Conservation (phyloP, 805 yeast species). For the Saturnispora kantuleensis region DNA sequence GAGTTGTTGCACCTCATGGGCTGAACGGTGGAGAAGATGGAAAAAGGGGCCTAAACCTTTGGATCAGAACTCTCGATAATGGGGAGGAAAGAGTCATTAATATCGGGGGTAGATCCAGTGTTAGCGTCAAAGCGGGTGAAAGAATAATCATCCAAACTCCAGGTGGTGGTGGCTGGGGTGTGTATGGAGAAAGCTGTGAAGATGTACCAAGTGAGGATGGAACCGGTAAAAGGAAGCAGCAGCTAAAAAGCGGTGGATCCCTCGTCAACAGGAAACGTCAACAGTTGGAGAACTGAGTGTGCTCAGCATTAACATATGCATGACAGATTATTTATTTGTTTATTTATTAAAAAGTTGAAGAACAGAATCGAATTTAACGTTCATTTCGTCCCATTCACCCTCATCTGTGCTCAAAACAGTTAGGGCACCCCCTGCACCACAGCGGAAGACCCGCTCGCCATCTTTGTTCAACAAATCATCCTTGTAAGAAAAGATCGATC, state of each 20-base stretch:
- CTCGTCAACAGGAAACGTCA: constrained; percentile 22
- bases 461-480: constrained; percentile 29
- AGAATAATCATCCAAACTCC: constrained; percentile 62
- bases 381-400: constrained; percentile 91
- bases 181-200: neutral
- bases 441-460: constrained; percentile 46
- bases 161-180: constrained; percentile 81
- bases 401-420: constrained; percentile 76
- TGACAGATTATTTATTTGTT: constrained; percentile 7
- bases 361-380: constrained; percentile 68
- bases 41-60: constrained; percentile 54
- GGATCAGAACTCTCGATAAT: constrained; percentile 29
- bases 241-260: constrained; percentile 21
- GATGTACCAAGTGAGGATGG: constrained; percentile 2
- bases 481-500: constrained; percentile 65
- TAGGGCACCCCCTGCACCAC: constrained; percentile 98
- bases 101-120: constrained; percentile 66
- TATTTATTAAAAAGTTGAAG: constrained; percentile 47
- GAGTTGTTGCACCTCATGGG: constrained; percentile 82
- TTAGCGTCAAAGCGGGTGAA: constrained; percentile 51
- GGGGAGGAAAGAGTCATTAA: constrained; percentile 31
- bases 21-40: constrained; percentile 76
- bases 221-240: neutral
- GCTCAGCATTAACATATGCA: neutral
- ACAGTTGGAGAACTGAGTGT: constrained; percentile 24